Evolutionary conservation across 208 protist species (phyloP).

Genomic region (Acanthamoeba royreba): DNA sequence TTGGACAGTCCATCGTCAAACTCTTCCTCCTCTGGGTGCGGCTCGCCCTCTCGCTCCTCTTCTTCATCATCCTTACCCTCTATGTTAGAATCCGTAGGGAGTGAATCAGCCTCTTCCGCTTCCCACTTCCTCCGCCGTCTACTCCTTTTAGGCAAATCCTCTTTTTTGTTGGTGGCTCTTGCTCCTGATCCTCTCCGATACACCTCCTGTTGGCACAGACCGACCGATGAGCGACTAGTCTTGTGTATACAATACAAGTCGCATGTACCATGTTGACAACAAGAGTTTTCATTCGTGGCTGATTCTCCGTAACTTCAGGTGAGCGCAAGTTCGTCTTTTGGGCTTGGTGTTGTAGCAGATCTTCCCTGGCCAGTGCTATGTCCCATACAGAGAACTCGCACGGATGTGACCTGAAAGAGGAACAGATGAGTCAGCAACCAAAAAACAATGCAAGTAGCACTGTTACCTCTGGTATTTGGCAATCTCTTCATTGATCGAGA

Average conservation of each 20-base stretch:
- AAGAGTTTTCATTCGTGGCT: not conserved
- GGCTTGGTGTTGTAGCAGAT: not conserved
- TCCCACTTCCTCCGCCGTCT: not conserved
- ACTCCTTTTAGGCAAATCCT: not conserved
- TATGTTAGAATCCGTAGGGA: not conserved
- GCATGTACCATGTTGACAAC: slow-evolving; percentile 25
- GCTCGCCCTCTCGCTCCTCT: too few species aligned
- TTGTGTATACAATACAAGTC: not conserved
- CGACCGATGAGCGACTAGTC: not conserved
- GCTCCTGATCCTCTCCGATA: not conserved
- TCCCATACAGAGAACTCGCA: not conserved
- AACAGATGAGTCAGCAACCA: too few species aligned
- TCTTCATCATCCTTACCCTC: too few species aligned
- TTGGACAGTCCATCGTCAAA: not conserved
- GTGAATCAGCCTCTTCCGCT: not conserved
- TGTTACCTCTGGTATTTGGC: not conserved
- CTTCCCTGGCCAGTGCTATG: not conserved
- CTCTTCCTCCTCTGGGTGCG: too few species aligned
- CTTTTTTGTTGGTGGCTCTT: not conserved
- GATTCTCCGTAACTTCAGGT: not conserved
- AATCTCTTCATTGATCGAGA: not conserved
- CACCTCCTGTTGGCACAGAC: too few species aligned
- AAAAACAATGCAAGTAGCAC: too few species aligned
- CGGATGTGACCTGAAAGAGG: not conserved
- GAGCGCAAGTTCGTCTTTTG: not conserved